Conservation (phyloP, 306 rosid genomes). For the Acmispon strigosus region DNA sequence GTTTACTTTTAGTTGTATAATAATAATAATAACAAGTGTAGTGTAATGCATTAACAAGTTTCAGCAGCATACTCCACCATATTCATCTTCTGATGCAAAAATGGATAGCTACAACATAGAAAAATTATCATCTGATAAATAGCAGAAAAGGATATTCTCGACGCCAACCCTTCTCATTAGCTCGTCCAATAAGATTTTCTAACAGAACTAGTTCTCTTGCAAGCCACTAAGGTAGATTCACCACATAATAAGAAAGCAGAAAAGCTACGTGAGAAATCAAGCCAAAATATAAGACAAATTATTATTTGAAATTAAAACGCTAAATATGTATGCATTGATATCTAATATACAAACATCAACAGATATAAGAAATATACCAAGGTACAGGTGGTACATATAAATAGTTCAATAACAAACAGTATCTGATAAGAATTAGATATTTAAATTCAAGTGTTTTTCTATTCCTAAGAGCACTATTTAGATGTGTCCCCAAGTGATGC, state of each 20-base stretch:
- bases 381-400: not conserved
- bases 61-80: not conserved
- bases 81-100: slow-evolving; percentile 5
- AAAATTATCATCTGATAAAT: not conserved
- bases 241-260: slow-evolving; percentile 22
- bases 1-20: too few relatives aligned
- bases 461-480: not conserved
- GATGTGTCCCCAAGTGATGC: not conserved
- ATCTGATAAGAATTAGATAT: not conserved
- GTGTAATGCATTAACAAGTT: slow-evolving; percentile 3
- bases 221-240: slow-evolving; percentile 59
- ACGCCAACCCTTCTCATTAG: slow-evolving; percentile 91
- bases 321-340: not conserved
- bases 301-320: not conserved
- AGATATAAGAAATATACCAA: not conserved
- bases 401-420: not conserved
- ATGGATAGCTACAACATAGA: not conserved
- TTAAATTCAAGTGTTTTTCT: not conserved
- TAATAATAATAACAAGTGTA: not conserved
- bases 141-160: slow-evolving; percentile 80
- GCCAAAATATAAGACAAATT: not conserved
- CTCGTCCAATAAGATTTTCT: slow-evolving; percentile 63
- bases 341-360: not conserved
- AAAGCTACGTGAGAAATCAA: slow-evolving; percentile 26
- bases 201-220: slow-evolving; percentile 48